Evolutionary conservation across 495 filamentous ascomycete genomes (phyloP), one percentile per base, ranked within the genome.

Genomic region (Penicillium macrosclerotiorum): DNA sequence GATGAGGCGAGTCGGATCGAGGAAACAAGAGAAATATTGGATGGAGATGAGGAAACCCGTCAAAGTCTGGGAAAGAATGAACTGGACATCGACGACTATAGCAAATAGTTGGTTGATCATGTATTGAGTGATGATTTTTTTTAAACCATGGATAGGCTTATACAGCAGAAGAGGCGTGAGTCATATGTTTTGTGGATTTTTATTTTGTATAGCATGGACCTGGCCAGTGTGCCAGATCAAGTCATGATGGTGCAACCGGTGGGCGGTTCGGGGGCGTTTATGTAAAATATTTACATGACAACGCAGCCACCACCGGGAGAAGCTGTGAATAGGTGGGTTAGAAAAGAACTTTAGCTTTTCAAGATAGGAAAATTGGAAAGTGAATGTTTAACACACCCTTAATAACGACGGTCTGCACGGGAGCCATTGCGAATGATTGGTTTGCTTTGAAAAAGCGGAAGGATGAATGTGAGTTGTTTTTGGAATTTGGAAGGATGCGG

Each of bases 281-380:
- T 59, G 39, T 49, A 52, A 51, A 31, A 2, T 32, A 36, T 46
- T 55, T 61, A 61, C 68, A 69, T 69, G 49, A 72, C 52, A 42
- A 67, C 55, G 58, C 68, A 72, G 50, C 68, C 66, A 55, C 58
- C 63, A 39, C 63, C 61, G 46, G 68, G 64, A 52, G 62, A 59
- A 37, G 59, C 65, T 55, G 23, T 45, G 25, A 30, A n/a, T 7
- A 41, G 6, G 11, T 30, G 25, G n/a, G n/a, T n/a, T n/a, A n/a
- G n/a, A n/a, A n/a, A n/a, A n/a, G n/a, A n/a, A n/a, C n/a, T 18
- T 19, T 3, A 39, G 6, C 0, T 11, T 40, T 7, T 16, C n/a
- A 41, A 18, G 7, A 1, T 7, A 8, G 16, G 12, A 16, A 30
- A 19, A 3, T 19, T n/a, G 17, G 5, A 30, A 20, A 51, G 11